Evolutionary conservation across 495 filamentous ascomycete genomes (phyloP), one percentile per base, ranked within the genome.

Genomic region (Xylaria telfairii): DNA sequence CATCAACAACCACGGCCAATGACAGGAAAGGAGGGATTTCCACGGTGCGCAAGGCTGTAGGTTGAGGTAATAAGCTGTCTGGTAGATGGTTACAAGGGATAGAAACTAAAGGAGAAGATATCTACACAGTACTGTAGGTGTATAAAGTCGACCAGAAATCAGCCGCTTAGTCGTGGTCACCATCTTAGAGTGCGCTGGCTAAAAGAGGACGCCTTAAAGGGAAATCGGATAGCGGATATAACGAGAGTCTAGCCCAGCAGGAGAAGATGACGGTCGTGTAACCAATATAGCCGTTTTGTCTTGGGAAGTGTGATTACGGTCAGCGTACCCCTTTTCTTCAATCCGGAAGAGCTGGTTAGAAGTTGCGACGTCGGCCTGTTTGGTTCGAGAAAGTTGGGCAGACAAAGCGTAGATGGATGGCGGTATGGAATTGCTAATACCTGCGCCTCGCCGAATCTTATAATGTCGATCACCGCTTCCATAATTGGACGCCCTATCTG

Each of bases 381-480:
- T 26, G 32, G 28, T 59, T 59, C 56, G 30, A 21, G 56, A 59
- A 19, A 59, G 30, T 57, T 21, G 30, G 53, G 53, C 34, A 15
- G 53, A 57, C 34, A 17, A 9, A 57, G 30, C 9, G 28, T 34
- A 34, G 30, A 57, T 34, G 30, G 47, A 26, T 24, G 47, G 47
- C 47, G 19, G 53, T 56, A 56, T 15, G 28, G 28, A 34, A 12
- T 32, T 56, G 53, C 53, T 56, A 19, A 57, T 32, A n/a, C 9
- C 53, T 57, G 53, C 53, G 28, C 53, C 53, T 34, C 53, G 53
- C 53, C 56, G 30, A 13, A 28, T 54, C 26, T 24, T 32, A 63
- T 32, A 63, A 63, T 42, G 62, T 51, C 62, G 62, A 65, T 65
- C 62, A 24, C 26, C 12, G 28, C 26, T 65, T 34, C 44, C 42